Percentiles rank a stretch among this genome's conserved stretches.
phyloP scores from a whole-genome alignment of 441 rosid species.

The Theobroma grandiflorum region DNA sequence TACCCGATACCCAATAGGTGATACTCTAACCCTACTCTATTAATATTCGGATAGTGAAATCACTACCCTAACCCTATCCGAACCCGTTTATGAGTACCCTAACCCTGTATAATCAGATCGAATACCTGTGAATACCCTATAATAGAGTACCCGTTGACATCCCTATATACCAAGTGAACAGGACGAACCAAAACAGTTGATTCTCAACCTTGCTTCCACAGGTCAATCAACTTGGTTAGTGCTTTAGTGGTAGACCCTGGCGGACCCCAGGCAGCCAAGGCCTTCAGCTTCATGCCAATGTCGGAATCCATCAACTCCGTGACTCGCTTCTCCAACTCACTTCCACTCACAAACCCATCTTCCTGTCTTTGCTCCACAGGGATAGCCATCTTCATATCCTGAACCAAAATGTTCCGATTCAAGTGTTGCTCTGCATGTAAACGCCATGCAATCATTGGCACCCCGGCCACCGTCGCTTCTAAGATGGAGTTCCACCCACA shows the following conservation, averaged over 20 bases:
- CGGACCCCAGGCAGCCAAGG: conserved; percentile 6
- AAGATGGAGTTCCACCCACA: conserved; percentile 58
- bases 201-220: background rate
- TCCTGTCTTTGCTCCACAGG: conserved; percentile 31
- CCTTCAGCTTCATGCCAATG: conserved; percentile 15
- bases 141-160: no score
- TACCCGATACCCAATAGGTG: no score
- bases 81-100: no score
- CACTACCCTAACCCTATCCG: no score
- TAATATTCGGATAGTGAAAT: no score
- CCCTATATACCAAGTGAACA: no score
- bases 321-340: conserved; percentile 50
- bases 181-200: no score
- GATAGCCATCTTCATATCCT: conserved; percentile 50
- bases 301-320: conserved; percentile 48
- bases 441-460: conserved; percentile 56
- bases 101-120: no score
- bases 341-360: conserved; percentile 37
- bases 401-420: conserved; percentile 40
- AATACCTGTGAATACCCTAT: no score
- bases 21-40: no score
- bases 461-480: conserved; percentile 46
- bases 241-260: conserved; percentile 35
- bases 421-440: conserved; percentile 48
- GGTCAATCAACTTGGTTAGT: background rate